phyloP scores from a whole-genome alignment of 2,329 filamentous ascomycete genomes.

The Apiospora phragmitis region DNA sequence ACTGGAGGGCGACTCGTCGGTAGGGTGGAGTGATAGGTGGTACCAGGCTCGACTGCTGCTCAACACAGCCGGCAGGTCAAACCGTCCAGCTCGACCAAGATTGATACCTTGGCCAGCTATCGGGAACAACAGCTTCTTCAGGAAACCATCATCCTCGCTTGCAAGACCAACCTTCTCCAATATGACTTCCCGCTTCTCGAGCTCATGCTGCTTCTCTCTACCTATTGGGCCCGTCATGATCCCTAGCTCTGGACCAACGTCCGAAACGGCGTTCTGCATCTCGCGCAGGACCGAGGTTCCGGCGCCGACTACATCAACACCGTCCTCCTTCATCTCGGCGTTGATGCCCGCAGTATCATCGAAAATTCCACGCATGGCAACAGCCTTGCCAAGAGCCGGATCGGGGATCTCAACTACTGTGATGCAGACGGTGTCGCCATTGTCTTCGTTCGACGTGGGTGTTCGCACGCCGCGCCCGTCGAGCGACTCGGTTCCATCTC shows the following conservation, averaged over 20 bases:
- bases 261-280: conserved; percentile 78
- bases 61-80: conserved; percentile 74
- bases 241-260: conserved; percentile 77
- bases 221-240: conserved; percentile 67
- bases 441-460: conserved; percentile 69
- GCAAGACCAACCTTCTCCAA: conserved; percentile 86
- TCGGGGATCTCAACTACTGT: conserved; percentile 85
- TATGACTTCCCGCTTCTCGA: conserved; percentile 80
- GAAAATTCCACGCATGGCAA: conserved; percentile 88
- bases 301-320: conserved; percentile 71
- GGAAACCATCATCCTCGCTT: conserved; percentile 77
- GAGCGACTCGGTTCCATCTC: conserved; percentile 66
- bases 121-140: conserved; percentile 81
- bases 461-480: conserved; percentile 64
- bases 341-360: conserved; percentile 94
- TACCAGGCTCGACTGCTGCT: conserved; percentile 92
- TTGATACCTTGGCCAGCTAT: conserved; percentile 75
- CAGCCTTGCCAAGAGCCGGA: conserved; percentile 77
- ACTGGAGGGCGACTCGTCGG: conserved; percentile 77
- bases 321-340: conserved; percentile 94
- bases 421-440: conserved; percentile 82
- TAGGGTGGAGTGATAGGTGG: conserved; percentile 88
- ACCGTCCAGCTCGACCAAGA: conserved; percentile 73
- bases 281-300: conserved; percentile 85
- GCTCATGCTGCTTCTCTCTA: conserved; percentile 72